Conservation (phyloP, 495 filamentous ascomycete genomes). For the Tuber microsphaerosporum region DNA sequence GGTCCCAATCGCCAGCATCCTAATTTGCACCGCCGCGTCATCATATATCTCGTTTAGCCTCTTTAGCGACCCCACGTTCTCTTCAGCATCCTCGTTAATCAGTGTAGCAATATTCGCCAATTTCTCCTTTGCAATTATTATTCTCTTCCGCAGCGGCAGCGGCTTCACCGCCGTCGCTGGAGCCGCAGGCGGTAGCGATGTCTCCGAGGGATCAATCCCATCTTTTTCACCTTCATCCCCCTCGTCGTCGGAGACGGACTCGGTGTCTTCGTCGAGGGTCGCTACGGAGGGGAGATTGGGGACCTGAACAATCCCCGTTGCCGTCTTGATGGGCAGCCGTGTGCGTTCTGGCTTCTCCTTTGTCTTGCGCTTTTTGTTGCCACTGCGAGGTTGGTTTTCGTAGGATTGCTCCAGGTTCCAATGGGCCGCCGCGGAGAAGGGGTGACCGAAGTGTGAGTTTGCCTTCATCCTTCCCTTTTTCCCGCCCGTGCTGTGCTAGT, state of each 20-base stretch:
- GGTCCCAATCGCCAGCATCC: conserved; percentile 73
- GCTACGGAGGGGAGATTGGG: conserved; percentile 32
- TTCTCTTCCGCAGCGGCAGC: conserved; percentile 60
- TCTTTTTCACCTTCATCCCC: conserved; percentile 47
- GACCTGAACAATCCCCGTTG: conserved; percentile 59
- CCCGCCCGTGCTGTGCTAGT: background rate
- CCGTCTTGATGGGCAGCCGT: conserved; percentile 75
- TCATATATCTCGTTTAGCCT: conserved; percentile 66
- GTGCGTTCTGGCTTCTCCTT: conserved; percentile 63
- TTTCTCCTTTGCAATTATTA: conserved; percentile 84
- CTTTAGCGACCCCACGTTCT: conserved; percentile 67
- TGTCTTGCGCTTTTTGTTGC: conserved; percentile 57
- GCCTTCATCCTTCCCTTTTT: background rate
- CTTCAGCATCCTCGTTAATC: conserved; percentile 89
- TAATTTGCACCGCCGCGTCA: conserved; percentile 61
- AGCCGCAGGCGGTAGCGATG: background rate
- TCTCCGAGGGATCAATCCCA: conserved; percentile 28
- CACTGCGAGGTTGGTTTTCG: conserved; percentile 61
- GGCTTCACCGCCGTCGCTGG: conserved; percentile 41
- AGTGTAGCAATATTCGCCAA: conserved; percentile 70
- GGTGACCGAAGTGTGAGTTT: conserved; percentile 10
- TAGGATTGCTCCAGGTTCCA: conserved; percentile 94
- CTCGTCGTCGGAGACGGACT: conserved; percentile 48
- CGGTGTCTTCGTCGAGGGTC: conserved; percentile 42
- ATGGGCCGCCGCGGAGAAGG: conserved; percentile 39